Evolutionary conservation across 1,284 basidiomycete genomes (phyloP).

Genomic region (Ustilago loliicola): DNA sequence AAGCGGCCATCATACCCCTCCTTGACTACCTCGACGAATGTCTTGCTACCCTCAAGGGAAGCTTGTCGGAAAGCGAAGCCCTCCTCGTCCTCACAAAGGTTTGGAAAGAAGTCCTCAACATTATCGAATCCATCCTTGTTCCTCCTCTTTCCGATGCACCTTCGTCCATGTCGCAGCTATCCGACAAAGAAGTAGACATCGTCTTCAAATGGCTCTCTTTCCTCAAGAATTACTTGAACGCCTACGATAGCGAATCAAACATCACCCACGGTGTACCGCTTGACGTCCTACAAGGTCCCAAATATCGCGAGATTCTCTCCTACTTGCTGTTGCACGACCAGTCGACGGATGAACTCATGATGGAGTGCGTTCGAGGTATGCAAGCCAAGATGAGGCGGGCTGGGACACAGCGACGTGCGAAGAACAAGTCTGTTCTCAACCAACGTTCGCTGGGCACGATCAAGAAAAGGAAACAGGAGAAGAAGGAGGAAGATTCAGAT

Average conservation of each 20-base stretch:
- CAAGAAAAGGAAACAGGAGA: slow-evolving; percentile 91
- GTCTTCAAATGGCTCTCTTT: slow-evolving; percentile 95
- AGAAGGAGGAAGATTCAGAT: slow-evolving; percentile 75
- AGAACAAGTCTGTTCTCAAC: slow-evolving; percentile 76
- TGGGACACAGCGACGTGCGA: slow-evolving; percentile 75
- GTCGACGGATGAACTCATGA: slow-evolving; percentile 72
- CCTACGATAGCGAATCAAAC: slow-evolving; percentile 87
- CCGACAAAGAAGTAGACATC: slow-evolving; percentile 95
- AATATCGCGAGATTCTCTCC: slow-evolving; percentile 79
- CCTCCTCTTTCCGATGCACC: slow-evolving; percentile 90
- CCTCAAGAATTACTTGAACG: slow-evolving; percentile 92
- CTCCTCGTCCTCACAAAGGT: slow-evolving; percentile 92
- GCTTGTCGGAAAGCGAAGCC: slow-evolving; percentile 78
- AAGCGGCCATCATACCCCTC: slow-evolving; percentile 88
- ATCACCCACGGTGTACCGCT: slow-evolving; percentile 76
- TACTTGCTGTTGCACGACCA: slow-evolving; percentile 67
- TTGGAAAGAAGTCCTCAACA: slow-evolving; percentile 94
- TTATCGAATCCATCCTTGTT: slow-evolving; percentile 89
- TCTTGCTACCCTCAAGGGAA: slow-evolving; percentile 89
- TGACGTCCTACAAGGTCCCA: slow-evolving; percentile 91
- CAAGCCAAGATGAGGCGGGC: slow-evolving; percentile 72
- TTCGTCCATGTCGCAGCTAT: slow-evolving; percentile 89
- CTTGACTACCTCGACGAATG: slow-evolving; percentile 98
- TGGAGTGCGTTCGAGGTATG: slow-evolving; percentile 93
- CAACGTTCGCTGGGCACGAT: slow-evolving; percentile 93